Evolutionary conservation across 257 asterid genomes (phyloP), one percentile per base, ranked within the genome.

Genomic region (Primulina huaijiensis): DNA sequence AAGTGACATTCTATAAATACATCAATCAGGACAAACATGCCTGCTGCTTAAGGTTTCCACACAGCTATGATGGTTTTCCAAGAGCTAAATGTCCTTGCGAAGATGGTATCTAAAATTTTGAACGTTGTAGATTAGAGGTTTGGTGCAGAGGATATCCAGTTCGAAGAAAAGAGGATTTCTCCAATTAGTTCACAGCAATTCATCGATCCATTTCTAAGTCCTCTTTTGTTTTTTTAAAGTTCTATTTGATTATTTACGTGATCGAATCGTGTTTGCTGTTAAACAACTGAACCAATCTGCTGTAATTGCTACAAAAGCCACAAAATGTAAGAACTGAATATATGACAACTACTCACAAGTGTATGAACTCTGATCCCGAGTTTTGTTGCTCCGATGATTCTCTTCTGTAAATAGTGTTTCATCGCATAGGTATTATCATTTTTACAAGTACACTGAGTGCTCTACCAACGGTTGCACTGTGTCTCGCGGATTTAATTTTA

Each of bases 101-200:
- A 67, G 78, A 59, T 69, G 88, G 78, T 70, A 66, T 53, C 72
- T 57, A 76, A 76, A 74, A 27, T 85, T 81, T 86, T 82, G 88
- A 83, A 81, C 75, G 78, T 77, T 86, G 89, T 86, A 84, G 92
- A 86, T 76, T 76, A 71, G 75, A 79, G 77, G 73, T 69, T 77
- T 77, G 84, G 73, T 81, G 82, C 88, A 68, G 74, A 65, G 76
- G 73, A 68, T 72, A 68, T 62, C 80, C 74, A 50, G 59, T 70
- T 67, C 62, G 69, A 70, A 80, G 82, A 76, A 78, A 71, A 71
- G 79, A 77, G 76, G 73, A 74, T 72, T 70, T 76, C 82, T 71
- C 75, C 80, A 67, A 78, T 66, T 76, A 74, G 83, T 75, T 74
- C 87, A 89, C 84, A 79, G 86, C 79, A 75, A 85, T 85, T 87